A percentile compares a stretch with the other conserved stretches of the same genome.
phyloP scores from a whole-genome alignment of 2,329 filamentous ascomycete genomes.

The Claviceps africana region DNA sequence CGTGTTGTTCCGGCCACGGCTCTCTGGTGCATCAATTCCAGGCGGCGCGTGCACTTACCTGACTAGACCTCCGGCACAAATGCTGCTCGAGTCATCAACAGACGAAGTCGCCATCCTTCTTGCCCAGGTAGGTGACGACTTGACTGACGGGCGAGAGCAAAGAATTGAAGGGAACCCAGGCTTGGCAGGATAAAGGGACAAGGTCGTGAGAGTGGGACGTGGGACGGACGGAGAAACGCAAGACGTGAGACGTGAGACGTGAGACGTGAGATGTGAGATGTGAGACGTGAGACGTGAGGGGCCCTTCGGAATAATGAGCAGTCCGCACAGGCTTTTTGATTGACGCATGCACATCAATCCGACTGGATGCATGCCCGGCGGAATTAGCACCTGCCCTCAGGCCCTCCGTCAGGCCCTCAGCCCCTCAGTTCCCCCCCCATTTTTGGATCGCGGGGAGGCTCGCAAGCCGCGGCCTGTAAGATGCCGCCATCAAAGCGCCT shows the following conservation, averaged over 20 bases:
- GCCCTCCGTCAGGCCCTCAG: too few species aligned
- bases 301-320: background rate
- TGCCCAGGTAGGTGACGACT: too few species aligned
- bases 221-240: too few species aligned
- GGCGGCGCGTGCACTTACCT: background rate
- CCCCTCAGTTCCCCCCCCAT: too few species aligned
- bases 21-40: background rate
- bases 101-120: background rate
- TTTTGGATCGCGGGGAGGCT: background rate
- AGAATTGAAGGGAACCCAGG: too few species aligned
- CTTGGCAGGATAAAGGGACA: background rate
- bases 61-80: background rate
- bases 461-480: background rate
- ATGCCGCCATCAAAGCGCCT: background rate
- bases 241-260: too few species aligned
- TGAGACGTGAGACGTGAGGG: too few species aligned
- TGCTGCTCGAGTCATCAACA: background rate
- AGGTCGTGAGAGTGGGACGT: background rate
- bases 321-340: background rate
- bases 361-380: too few species aligned
- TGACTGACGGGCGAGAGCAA: too few species aligned
- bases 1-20: background rate
- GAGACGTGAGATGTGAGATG: too few species aligned
- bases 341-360: too few species aligned
- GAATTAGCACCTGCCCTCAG: background rate